phyloP scores from a whole-genome alignment of 495 filamentous ascomycete species.

The Opeltia flavorubescens region DNA sequence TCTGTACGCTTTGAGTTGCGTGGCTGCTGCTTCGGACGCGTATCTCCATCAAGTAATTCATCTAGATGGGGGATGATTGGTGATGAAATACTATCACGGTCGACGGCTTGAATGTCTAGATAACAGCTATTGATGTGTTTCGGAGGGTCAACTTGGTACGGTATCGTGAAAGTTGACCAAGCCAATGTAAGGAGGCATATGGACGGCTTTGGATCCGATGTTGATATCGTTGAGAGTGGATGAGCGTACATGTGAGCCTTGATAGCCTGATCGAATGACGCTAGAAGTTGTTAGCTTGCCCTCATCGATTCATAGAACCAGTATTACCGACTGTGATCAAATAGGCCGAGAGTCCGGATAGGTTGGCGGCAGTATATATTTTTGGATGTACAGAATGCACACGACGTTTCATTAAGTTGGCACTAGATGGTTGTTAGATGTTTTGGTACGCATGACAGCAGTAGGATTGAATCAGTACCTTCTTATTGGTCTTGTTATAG shows the following conservation, averaged over 20 bases:
- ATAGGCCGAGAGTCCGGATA: not conserved
- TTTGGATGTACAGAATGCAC: not conserved
- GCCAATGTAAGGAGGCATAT: too few species aligned
- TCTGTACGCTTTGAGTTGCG: not conserved
- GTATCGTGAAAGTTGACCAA: too few species aligned
- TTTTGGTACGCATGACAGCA: not conserved
- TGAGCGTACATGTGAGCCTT: not conserved
- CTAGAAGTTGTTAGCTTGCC: not conserved
- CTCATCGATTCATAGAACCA: not conserved
- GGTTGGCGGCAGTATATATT: not conserved
- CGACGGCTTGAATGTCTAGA: not conserved
- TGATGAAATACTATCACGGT: not conserved
- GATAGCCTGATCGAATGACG: not conserved
- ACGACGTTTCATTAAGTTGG: not conserved
- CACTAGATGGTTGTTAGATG: not conserved
- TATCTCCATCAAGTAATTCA: not conserved
- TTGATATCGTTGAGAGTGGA: not conserved
- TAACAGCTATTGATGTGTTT: not conserved
- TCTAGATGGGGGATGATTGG: not conserved
- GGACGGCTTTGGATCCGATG: not conserved
- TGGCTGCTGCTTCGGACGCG: not conserved
- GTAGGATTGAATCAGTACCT: not conserved
- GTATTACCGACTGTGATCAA: not conserved
- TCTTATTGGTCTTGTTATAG: not conserved
- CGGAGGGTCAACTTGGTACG: not conserved